Evolutionary conservation across 169 alveolate genomes (phyloP).

Genomic region (Eimeria tenella): DNA sequence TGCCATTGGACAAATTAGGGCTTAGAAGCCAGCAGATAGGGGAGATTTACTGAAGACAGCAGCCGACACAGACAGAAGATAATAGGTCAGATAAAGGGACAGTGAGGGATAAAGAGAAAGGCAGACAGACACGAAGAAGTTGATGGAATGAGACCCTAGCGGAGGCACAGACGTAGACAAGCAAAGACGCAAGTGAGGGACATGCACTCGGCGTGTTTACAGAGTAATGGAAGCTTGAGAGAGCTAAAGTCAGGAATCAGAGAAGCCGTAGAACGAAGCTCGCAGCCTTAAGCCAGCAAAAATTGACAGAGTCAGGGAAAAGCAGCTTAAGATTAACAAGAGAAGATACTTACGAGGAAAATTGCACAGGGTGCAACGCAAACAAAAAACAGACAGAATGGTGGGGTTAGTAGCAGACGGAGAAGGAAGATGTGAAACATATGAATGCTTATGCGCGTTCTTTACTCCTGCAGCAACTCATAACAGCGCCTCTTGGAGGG

Average conservation of each 20-base stretch:
- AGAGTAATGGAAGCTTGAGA: background rate
- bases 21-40: background rate
- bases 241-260: background rate
- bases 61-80: background rate
- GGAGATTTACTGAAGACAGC: background rate
- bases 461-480: conserved; percentile 65
- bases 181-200: background rate
- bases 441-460: background rate
- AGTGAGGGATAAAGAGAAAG: background rate
- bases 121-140: background rate
- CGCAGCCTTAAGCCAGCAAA: no score
- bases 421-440: background rate
- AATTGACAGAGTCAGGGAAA: background rate
- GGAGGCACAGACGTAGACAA: background rate
- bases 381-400: no score
- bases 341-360: background rate
- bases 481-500: conserved; percentile 74
- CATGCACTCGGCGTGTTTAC: no score
- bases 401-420: background rate
- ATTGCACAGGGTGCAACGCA: no score
- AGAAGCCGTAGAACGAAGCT: background rate
- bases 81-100: background rate
- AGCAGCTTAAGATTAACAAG: background rate
- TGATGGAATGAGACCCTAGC: no score
- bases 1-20: no score